phyloP scores from a whole-genome alignment of 768 basidiomycete species.

The Obba rivulosa region DNA sequence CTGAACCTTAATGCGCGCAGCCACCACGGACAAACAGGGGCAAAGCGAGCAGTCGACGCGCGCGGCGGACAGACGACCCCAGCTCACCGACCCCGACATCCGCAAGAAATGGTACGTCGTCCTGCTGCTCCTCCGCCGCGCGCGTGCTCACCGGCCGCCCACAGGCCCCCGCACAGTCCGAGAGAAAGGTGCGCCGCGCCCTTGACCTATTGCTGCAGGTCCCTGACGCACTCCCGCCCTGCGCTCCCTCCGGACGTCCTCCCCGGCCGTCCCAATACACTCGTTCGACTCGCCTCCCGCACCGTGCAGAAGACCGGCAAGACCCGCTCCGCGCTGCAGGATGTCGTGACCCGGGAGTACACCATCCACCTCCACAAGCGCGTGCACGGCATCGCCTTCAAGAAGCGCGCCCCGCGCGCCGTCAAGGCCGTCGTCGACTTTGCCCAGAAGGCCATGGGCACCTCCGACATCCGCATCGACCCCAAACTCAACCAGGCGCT shows the following conservation, averaged over 20 bases:
- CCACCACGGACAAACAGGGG: conserved; percentile 32
- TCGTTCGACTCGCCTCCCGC: conserved; percentile 4
- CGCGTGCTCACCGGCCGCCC: conserved; percentile 6
- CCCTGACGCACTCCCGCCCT: background rate
- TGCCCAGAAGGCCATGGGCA: conserved; percentile 94
- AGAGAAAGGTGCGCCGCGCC: conserved; percentile 46
- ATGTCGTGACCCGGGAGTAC: conserved; percentile 98
- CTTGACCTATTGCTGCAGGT: background rate
- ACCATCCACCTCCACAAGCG: conserved; percentile 97
- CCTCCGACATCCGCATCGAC: conserved; percentile 88
- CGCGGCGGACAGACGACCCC: conserved; percentile 31
- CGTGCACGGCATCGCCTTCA: conserved; percentile 90
- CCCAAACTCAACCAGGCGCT: conserved; percentile 95
- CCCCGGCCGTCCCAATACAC: background rate
- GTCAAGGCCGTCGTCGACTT: conserved; percentile 93
- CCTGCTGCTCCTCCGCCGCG: background rate
- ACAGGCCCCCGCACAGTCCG: conserved; percentile 42
- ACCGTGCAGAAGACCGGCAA: conserved; percentile 61
- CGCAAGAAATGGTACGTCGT: conserved; percentile 63
- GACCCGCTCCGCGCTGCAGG: conserved; percentile 93
- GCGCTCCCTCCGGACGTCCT: background rate
- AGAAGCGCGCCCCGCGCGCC: conserved; percentile 96
- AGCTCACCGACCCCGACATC: conserved; percentile 54
- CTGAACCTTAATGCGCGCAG: conserved; percentile 51
- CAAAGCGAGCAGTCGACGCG: conserved; percentile 17